A percentile compares a stretch with the other conserved stretches of the same genome.
Conservation (phyloP, 768 basidiomycete genomes). For the Sporobolomyces roseus region DNA sequence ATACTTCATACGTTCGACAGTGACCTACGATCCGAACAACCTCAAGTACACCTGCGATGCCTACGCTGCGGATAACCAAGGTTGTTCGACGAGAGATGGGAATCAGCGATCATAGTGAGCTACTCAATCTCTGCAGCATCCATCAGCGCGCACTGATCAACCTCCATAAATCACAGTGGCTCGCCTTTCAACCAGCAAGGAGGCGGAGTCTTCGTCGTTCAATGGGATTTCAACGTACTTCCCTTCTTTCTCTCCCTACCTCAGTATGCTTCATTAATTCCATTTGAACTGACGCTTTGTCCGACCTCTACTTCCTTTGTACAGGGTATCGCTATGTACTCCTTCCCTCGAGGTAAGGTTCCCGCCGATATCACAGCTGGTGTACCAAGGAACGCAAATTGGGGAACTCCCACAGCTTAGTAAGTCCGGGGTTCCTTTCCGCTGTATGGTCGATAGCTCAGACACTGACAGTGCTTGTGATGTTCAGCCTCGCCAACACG, state of each 20-base stretch:
- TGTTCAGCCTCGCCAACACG: not conserved
- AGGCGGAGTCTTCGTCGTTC: constrained; percentile 2
- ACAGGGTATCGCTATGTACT: constrained; percentile 11
- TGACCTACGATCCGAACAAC: not conserved
- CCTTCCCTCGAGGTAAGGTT: not conserved
- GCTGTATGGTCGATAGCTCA: not conserved
- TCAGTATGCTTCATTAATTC: no score
- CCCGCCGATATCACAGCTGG: not conserved
- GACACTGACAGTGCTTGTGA: not conserved
- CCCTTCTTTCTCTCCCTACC: not conserved
- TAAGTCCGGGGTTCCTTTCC: not conserved
- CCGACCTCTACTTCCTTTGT: no score
- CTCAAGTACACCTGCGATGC: constrained; percentile 1
- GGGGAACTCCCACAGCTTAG: constrained; percentile 4
- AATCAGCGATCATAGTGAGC: not conserved
- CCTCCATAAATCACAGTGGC: not conserved
- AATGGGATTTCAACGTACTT: not conserved
- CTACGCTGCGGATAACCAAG: constrained; percentile 3
- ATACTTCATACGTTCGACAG: not conserved
- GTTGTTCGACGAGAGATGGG: not conserved
- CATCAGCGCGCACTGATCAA: no score
- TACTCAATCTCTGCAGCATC: no score
- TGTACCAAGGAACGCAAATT: not conserved
- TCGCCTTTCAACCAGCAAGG: not conserved
- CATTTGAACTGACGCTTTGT: no score